Base-by-base conservation (phyloP, 257 asterid genomes). In the Gynochthodes officinalis region DNA sequence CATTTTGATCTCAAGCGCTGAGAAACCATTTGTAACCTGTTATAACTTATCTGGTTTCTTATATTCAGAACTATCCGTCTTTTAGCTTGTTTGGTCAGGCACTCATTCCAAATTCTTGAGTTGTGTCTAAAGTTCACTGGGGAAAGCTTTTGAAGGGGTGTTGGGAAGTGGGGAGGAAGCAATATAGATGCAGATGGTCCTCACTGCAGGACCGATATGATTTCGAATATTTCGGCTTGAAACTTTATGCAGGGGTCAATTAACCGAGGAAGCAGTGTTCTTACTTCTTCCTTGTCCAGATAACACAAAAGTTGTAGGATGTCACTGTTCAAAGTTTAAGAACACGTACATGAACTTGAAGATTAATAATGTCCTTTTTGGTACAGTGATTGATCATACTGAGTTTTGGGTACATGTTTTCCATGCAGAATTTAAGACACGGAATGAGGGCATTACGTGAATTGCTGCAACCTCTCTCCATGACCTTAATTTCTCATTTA, bases 401-500 rank as follows among this genome's bases (percentile, higher is more conserved):
- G 27, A 33, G 16, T 23, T 18, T 13, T 43, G 32, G 5, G 19
- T 23, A 35, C 48, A 63, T 25, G n/a, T n/a, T 50, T 50, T 37
- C 48, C 43, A 7, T 50, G 71, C 72, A 37, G 50, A 63, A 16
- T 40, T 33, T 7, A 33, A 16, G 3, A 39, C 50, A 72, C 27
- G 37, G 15, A 15, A 33, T 15, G 1, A 61, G 67, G 44, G 32
- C 5, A 57, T n/a, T 13, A 49, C 12, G 19, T 33, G 16, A 23
- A 42, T 35, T 18, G 44, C 21, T 28, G 55, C 19, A 71, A 72
- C 60, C n/a, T n/a, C n/a, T n/a, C n/a, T n/a, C n/a, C n/a, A n/a
- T n/a, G n/a, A n/a, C n/a, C n/a, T n/a, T 32, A 35, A 81, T 52
- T 48, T 80, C 75, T 58, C 78, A 39, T 80, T 80, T 16, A 89